A percentile compares a stretch with the other conserved stretches of the same genome.
Conservation (phyloP, 345 rosid species). For the Erysimum cheiranthoides region DNA sequence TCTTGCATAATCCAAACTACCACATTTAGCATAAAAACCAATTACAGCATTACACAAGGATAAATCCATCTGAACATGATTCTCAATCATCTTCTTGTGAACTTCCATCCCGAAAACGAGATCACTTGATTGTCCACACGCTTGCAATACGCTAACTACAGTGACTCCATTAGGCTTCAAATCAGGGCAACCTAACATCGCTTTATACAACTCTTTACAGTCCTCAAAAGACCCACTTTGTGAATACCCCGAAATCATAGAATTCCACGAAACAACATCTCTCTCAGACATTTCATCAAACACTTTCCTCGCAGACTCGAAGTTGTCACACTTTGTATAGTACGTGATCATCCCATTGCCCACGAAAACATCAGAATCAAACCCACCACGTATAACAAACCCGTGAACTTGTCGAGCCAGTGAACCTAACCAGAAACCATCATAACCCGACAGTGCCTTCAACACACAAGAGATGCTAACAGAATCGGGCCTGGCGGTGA, state of each 20-base stretch:
- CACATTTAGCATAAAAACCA: slow-evolving; percentile 81
- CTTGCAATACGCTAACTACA: slow-evolving; percentile 69
- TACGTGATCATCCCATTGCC: slow-evolving; percentile 69
- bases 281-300: slow-evolving; percentile 66
- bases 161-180: slow-evolving; percentile 72
- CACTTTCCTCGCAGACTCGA: slow-evolving; percentile 57
- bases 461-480: slow-evolving; percentile 65
- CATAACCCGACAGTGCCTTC: slow-evolving; percentile 57
- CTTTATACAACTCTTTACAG: slow-evolving; percentile 65
- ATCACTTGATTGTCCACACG: slow-evolving; percentile 72
- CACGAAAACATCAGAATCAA: slow-evolving; percentile 61
- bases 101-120: slow-evolving; percentile 77
- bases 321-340: slow-evolving; percentile 60
- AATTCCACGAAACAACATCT: slow-evolving; percentile 87
- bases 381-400: slow-evolving; percentile 57
- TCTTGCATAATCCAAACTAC: slow-evolving; percentile 76
- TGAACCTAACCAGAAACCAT: slow-evolving; percentile 39
- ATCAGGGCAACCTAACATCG: slow-evolving; percentile 55
- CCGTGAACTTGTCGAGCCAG: slow-evolving; percentile 68
- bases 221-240: slow-evolving; percentile 69
- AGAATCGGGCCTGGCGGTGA: slow-evolving; percentile 53
- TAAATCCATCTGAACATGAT: slow-evolving; percentile 58
- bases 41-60: slow-evolving; percentile 67
- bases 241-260: slow-evolving; percentile 84
- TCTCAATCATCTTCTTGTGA: slow-evolving; percentile 56